Percentiles rank a stretch among this genome's conserved stretches.
Conservation (phyloP, 2,329 filamentous ascomycete genomes). For the Ophiostoma piceae region DNA sequence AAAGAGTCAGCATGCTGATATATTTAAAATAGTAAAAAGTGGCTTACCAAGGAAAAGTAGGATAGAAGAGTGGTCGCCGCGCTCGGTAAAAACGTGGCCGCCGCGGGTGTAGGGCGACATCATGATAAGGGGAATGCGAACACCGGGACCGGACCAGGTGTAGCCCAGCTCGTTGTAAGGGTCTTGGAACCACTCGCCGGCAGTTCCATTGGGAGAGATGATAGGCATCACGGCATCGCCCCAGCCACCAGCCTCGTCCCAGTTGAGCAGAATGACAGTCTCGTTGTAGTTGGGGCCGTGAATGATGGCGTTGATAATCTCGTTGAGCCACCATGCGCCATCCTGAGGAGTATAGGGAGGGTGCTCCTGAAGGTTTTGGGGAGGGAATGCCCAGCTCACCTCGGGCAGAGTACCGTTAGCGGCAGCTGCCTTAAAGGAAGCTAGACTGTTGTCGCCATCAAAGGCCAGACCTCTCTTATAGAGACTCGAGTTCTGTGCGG, state of each 20-base stretch:
- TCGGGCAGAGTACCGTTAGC: conserved; percentile 47
- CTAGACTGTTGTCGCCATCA: conserved; percentile 37
- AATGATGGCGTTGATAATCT: conserved; percentile 47
- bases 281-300: conserved; percentile 45
- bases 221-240: conserved; percentile 52
- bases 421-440: conserved; percentile 47
- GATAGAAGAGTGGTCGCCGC: conserved; percentile 51
- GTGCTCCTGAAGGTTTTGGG: conserved; percentile 49
- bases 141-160: conserved; percentile 36
- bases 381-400: conserved; percentile 49
- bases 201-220: conserved; percentile 44
- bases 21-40: too few species aligned
- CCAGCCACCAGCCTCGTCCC: conserved; percentile 50
- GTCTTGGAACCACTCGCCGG: conserved; percentile 49
- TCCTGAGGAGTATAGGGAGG: conserved; percentile 49
- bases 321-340: conserved; percentile 51
- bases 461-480: conserved; percentile 44
- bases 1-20: neutral
- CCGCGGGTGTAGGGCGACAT: conserved; percentile 52
- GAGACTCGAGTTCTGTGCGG: conserved; percentile 38
- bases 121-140: conserved; percentile 51
- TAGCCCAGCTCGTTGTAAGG: conserved; percentile 39
- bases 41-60: conserved; percentile 42
- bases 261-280: conserved; percentile 48
- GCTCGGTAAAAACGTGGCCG: conserved; percentile 50